These are phyloP conservation scores for Alternaria gaisen DNA, from an alignment of 2,329 filamentous ascomycete species.

Conservation along the genomic window DNA sequence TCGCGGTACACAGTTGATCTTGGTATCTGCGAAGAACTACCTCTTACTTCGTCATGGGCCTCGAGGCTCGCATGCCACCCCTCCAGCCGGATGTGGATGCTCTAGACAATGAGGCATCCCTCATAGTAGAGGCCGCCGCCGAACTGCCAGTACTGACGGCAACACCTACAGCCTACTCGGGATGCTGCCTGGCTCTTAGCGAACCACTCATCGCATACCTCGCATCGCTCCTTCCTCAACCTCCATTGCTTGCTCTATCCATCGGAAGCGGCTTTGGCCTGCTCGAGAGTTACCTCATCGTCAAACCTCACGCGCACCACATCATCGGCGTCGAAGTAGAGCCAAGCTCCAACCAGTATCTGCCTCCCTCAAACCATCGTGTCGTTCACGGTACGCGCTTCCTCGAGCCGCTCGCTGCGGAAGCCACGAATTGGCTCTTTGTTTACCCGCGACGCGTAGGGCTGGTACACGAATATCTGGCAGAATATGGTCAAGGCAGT, in stretches of 20 bases:
- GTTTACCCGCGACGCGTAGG: slow-evolving; percentile 62
- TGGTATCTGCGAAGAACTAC: not conserved
- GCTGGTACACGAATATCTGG: slow-evolving; percentile 57
- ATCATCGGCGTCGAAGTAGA: slow-evolving; percentile 61
- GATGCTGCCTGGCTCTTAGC: slow-evolving; percentile 51
- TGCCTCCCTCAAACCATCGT: slow-evolving; percentile 54
- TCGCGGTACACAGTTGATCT: not conserved
- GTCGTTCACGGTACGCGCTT: slow-evolving; percentile 57
- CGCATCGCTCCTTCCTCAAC: slow-evolving; percentile 31
- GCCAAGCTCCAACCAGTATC: slow-evolving; percentile 56
- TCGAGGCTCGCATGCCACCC: not conserved
- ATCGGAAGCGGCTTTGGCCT: slow-evolving; percentile 63
- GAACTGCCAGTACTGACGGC: slow-evolving; percentile 28
- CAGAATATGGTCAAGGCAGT: slow-evolving; percentile 35
- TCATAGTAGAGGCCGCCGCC: not conserved
- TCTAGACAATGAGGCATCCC: not conserved
- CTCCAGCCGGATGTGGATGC: not conserved
- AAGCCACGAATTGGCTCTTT: slow-evolving; percentile 61
- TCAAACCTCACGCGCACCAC: slow-evolving; percentile 27
- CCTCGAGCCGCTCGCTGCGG: slow-evolving; percentile 52
- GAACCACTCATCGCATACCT: slow-evolving; percentile 39
- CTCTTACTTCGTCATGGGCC: not conserved
- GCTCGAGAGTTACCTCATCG: slow-evolving; percentile 56
- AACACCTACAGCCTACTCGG: slow-evolving; percentile 36
- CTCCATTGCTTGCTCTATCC: slow-evolving; percentile 47